Conservation (phyloP, 148 eudicot genomes). For the Cornus kousa region DNA sequence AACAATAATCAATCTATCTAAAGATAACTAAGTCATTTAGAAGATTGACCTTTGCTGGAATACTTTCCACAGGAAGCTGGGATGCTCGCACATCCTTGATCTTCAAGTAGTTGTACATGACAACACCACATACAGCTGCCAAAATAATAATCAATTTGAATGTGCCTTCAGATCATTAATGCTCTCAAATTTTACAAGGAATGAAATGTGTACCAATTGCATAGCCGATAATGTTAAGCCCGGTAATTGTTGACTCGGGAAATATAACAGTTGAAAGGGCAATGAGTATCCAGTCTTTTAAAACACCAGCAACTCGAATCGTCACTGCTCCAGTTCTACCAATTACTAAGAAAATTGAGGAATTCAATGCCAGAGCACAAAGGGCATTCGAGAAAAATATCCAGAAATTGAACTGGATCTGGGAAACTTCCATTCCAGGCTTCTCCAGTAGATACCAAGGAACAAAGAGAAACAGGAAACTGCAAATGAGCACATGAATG, state of each 20-base stretch:
- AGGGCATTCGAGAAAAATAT: conserved; percentile 87
- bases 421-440: conserved; percentile 69
- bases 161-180: background rate
- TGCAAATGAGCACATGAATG: conserved; percentile 35
- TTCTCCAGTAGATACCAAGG: conserved; percentile 87
- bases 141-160: background rate
- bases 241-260: conserved; percentile 76
- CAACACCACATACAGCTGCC: conserved; percentile 66
- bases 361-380: conserved; percentile 81
- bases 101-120: conserved; percentile 76
- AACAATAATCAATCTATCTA: background rate
- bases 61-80: conserved; percentile 39
- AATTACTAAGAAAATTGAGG: conserved; percentile 79
- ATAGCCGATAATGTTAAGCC: conserved; percentile 77
- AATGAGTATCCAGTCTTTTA: conserved; percentile 85
- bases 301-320: conserved; percentile 81
- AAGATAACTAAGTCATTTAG: background rate
- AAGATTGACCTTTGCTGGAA: conserved; percentile 43
- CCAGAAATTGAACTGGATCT: conserved; percentile 80
- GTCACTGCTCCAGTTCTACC: conserved; percentile 93
- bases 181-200: background rate
- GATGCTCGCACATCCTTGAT: conserved; percentile 52
- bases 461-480: conserved; percentile 69
- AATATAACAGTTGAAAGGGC: conserved; percentile 79
- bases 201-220: conserved; percentile 55